Conservation (phyloP, 116 monocot species). For the Cymodocea nodosa region DNA sequence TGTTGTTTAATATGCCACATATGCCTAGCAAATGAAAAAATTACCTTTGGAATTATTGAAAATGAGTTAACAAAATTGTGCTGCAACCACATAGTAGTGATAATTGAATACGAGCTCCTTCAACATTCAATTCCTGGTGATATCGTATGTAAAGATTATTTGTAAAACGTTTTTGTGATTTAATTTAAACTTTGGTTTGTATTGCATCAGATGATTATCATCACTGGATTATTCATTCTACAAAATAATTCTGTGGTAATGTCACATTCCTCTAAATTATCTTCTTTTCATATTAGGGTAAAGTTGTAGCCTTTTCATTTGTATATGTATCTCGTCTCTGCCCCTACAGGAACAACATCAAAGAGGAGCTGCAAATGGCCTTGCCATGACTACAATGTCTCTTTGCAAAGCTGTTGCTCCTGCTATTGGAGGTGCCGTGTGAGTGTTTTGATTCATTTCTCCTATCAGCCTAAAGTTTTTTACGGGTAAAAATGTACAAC, state of each 20-base stretch:
- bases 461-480: no score
- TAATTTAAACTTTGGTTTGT: neutral
- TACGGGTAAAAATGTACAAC: no score
- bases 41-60: no score
- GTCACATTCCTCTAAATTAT: neutral
- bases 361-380: slow-evolving; percentile 96
- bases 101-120: no score
- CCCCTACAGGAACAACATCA: slow-evolving; percentile 55
- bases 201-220: slow-evolving; percentile 4
- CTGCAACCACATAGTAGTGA: no score
- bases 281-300: neutral
- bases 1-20: no score
- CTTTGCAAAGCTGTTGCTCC: slow-evolving; percentile 76
- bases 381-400: slow-evolving; percentile 64
- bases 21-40: no score
- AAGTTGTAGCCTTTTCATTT: neutral
- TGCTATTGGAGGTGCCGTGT: slow-evolving; percentile 62
- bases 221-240: slow-evolving; percentile 53
- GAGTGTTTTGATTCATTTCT: slow-evolving; percentile 14
- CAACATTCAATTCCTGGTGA: no score
- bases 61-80: no score
- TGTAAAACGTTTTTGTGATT: neutral
- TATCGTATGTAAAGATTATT: no score
- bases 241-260: slow-evolving; percentile 90
- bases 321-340: neutral